These are phyloP conservation scores for Ustilago xerochloae DNA, from an alignment of 1,284 basidiomycete genomes.

Conservation along the genomic window DNA sequence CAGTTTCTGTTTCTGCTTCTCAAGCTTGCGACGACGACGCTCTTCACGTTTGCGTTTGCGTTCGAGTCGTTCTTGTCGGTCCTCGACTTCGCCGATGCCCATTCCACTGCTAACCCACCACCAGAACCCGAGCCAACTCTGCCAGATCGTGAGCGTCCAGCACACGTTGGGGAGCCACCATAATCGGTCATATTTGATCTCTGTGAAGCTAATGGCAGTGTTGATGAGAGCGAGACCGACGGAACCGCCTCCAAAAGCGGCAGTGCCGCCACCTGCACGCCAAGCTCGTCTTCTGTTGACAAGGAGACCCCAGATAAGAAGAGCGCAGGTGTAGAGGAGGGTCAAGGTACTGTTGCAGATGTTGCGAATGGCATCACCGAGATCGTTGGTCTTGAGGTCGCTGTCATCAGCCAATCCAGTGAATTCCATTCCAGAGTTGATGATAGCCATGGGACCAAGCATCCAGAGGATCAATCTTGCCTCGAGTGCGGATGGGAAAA, in stretches of 20 bases:
- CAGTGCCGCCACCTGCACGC: slow-evolving; percentile 90
- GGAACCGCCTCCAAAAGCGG: slow-evolving; percentile 80
- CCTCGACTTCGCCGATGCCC: slow-evolving; percentile 68
- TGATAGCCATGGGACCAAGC: slow-evolving; percentile 86
- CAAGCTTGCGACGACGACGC: slow-evolving; percentile 44
- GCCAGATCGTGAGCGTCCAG: slow-evolving; percentile 67
- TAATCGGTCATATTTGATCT: slow-evolving; percentile 65
- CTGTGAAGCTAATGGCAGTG: slow-evolving; percentile 64
- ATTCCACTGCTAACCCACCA: slow-evolving; percentile 68
- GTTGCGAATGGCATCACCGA: slow-evolving; percentile 85
- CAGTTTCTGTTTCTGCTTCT: slow-evolving; percentile 45
- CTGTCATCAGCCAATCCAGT: slow-evolving; percentile 75
- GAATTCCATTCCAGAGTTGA: slow-evolving; percentile 86
- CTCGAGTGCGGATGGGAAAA: slow-evolving; percentile 94
- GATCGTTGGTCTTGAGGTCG: slow-evolving; percentile 70
- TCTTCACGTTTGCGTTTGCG: slow-evolving; percentile 54
- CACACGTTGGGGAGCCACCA: slow-evolving; percentile 66
- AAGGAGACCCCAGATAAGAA: slow-evolving; percentile 91
- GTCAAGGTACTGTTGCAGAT: slow-evolving; percentile 95
- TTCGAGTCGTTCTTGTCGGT: slow-evolving; percentile 56
- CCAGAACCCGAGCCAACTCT: slow-evolving; percentile 68
- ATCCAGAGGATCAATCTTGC: slow-evolving; percentile 86
- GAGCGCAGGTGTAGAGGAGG: slow-evolving; percentile 87
- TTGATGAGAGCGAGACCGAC: slow-evolving; percentile 62
- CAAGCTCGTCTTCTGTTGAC: slow-evolving; percentile 92